Base-by-base conservation (phyloP, 1,284 basidiomycete species). In the Gomphus bonarii region DNA sequence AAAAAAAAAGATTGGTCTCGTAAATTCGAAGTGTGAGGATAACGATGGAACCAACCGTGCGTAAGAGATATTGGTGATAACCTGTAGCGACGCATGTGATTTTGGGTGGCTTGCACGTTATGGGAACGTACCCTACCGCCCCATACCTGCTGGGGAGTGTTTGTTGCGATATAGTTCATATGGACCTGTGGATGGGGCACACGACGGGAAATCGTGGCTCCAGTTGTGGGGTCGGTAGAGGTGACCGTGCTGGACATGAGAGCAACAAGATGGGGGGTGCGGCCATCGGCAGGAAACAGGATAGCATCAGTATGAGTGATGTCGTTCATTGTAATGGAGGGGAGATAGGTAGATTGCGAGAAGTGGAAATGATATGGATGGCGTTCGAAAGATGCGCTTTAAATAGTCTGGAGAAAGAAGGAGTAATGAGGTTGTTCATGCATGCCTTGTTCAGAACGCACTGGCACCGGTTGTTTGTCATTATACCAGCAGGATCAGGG, bases 121-220 rank as follows among this genome's bases (percentile, higher is more conserved):
- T 4, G 12, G 52, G 36, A 20, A 55, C 55, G 5, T 33, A 38
- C 55, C 50, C 71, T 85, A 79, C 66, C 79, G 85, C 65, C 78
- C 87, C 86, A 89, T 12, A 82, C 78, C 58, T 81, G 74, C 40
- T 79, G 71, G 40, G 82, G 82, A 55, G 80, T 72, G 57, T 78
- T 75, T 68, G 88, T 84, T 62, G 84, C 84, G 63, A 89, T 83
- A 69, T 84, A 87, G 68, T 90, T 85, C 86, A 90, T 90, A 65
- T 84, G 80, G 38, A 87, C 78, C 67, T 89, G 85, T 9, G 88
- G 87, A 68, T 89, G 87, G 1, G 87, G 87, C 73, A 86, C 78
- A 51, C 82, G 79, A 50, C 77, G 64, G 57, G 75, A 70, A 58
- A 68, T 63, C 35, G 72, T 69, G 54, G 76, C 74, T 10, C 70